A percentile compares a stretch with the other conserved stretches of the same genome.
Evolutionary conservation across 345 rosid species (phyloP).

Genomic region (Firmiana major): DNA sequence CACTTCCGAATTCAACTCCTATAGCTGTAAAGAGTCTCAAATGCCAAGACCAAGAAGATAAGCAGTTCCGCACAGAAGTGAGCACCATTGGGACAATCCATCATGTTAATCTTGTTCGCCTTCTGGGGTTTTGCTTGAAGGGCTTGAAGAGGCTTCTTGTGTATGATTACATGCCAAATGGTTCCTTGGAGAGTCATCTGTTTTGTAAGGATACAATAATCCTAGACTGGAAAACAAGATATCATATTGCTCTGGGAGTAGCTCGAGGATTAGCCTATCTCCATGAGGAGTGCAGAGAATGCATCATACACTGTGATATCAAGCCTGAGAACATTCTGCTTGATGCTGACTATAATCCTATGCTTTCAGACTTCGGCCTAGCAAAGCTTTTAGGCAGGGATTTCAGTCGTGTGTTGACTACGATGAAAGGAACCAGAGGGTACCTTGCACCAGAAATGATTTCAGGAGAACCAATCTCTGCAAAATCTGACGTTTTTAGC

Average conservation of each 20-base stretch:
- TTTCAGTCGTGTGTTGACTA: conserved; percentile 7
- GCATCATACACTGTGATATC: conserved; percentile 55
- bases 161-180: conserved; percentile 17
- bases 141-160: conserved; percentile 3
- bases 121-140: neutral
- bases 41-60: conserved; percentile 54
- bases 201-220: conserved; percentile 31
- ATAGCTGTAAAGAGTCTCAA: conserved; percentile 61
- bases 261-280: conserved; percentile 67
- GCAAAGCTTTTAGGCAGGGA: conserved; percentile 42
- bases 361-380: conserved; percentile 54
- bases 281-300: conserved; percentile 53
- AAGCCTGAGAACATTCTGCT: conserved; percentile 58
- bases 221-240: conserved; percentile 49
- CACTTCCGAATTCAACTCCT: conserved; percentile 34
- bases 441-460: conserved; percentile 9
- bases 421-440: conserved; percentile 10
- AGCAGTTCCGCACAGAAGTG: conserved; percentile 20
- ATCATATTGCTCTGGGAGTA: conserved; percentile 49
- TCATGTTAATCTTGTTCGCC: conserved; percentile 12
- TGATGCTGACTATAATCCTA: conserved; percentile 42
- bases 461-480: conserved; percentile 10
- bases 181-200: conserved; percentile 53
- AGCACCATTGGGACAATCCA: conserved; percentile 9
- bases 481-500: conserved; percentile 11